phyloP scores from a whole-genome alignment of 169 alveolate genomes.

The Theileria parva region DNA sequence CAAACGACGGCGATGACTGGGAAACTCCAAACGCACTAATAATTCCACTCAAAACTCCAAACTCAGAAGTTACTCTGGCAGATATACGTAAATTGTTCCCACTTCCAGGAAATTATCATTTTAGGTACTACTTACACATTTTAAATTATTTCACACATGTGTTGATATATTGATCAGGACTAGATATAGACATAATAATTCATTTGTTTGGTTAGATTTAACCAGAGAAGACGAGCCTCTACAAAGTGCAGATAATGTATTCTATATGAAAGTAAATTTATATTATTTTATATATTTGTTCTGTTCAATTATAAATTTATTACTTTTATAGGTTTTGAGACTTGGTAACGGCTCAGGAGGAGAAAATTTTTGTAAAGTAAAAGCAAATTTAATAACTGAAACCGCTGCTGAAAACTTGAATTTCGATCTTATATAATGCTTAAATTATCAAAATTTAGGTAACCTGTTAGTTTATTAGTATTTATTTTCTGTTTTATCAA shows the following conservation, averaged over 20 bases:
- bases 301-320: not conserved
- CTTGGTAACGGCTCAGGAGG: not conserved
- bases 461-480: not conserved
- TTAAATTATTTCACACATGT: not conserved
- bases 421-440: conserved; percentile 14
- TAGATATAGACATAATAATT: conserved; percentile 19
- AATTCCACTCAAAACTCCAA: conserved; percentile 8
- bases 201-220: conserved; percentile 25
- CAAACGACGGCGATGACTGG: conserved; percentile 40
- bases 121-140: conserved; percentile 7
- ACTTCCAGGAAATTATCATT: conserved; percentile 25
- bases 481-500: not conserved
- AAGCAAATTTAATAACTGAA: not conserved
- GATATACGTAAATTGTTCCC: conserved; percentile 18
- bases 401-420: not conserved
- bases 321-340: not conserved
- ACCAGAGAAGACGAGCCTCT: conserved; percentile 18
- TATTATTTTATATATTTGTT: not conserved
- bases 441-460: conserved; percentile 3
- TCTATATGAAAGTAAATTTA: conserved; percentile 29
- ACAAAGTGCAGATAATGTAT: conserved; percentile 25
- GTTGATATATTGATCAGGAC: not conserved
- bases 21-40: conserved; percentile 38
- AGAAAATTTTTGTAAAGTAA: conserved; percentile 2
- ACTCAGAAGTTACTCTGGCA: conserved; percentile 17